Conservation (phyloP, 441 rosid genomes). For the Aquilaria agallochum region DNA sequence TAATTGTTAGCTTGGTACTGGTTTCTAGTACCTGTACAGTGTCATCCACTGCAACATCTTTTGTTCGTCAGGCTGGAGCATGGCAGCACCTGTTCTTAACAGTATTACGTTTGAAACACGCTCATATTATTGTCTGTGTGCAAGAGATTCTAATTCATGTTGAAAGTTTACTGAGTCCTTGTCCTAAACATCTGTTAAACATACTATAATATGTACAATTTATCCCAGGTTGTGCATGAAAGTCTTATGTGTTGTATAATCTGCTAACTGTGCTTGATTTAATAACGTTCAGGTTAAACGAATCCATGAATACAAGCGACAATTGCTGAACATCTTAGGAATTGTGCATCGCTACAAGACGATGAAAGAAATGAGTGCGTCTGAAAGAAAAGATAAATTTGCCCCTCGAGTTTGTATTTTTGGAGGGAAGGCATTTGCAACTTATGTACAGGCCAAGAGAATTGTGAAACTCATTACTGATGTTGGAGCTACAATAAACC, state of each 20-base stretch:
- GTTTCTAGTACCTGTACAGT: no score
- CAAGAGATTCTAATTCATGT: no score
- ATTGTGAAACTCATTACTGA: slow-evolving; percentile 93
- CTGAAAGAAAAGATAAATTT: slow-evolving; percentile 59
- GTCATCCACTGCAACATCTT: no score
- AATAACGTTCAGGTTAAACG: slow-evolving; percentile 73
- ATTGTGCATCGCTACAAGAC: slow-evolving; percentile 89
- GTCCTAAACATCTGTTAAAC: no score
- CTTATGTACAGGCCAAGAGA: slow-evolving; percentile 95
- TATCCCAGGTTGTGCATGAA: slow-evolving; percentile 2
- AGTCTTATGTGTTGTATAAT: neutral
- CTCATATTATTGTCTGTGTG: no score
- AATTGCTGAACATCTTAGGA: slow-evolving; percentile 82
- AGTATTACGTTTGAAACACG: no score
- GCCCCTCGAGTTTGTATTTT: slow-evolving; percentile 95
- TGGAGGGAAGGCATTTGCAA: slow-evolving; percentile 96
- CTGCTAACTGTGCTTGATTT: neutral
- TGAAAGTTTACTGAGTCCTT: no score
- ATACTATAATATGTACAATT: neutral
- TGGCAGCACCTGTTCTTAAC: no score
- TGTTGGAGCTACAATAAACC: slow-evolving; percentile 84
- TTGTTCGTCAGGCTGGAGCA: no score
- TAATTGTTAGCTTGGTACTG: no score
- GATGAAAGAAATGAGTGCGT: slow-evolving; percentile 88
- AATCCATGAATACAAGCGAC: slow-evolving; percentile 96